phyloP scores from a whole-genome alignment of 2,329 filamentous ascomycete species.

The Xylariaceae sp. region DNA sequence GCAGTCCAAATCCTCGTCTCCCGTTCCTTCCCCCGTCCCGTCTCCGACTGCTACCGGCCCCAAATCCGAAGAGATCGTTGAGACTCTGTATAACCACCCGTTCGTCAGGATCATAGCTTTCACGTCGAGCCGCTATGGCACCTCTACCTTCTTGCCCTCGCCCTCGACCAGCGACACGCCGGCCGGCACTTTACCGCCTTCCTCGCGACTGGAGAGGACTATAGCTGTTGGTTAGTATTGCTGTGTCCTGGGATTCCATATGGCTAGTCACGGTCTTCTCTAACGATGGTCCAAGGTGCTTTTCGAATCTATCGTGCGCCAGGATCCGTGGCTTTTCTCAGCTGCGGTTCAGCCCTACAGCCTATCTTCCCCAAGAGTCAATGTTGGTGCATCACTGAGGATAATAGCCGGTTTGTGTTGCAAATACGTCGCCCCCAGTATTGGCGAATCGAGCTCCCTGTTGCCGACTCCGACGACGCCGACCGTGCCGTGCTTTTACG shows the following conservation, averaged over 20 bases:
- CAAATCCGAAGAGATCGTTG: constrained; percentile 41
- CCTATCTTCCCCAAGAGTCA: constrained; percentile 86
- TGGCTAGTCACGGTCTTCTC: background rate
- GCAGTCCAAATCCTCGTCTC: constrained; percentile 15
- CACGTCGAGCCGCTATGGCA: constrained; percentile 29
- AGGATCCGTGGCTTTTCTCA: constrained; percentile 81
- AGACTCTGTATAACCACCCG: constrained; percentile 70
- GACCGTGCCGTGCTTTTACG: constrained; percentile 62
- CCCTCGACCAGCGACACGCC: constrained; percentile 30
- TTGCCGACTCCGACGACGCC: constrained; percentile 57
- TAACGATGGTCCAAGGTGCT: constrained; percentile 46
- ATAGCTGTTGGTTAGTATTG: constrained; percentile 64
- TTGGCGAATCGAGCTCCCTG: constrained; percentile 83
- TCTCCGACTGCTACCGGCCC: constrained; percentile 8
- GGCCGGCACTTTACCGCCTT: constrained; percentile 29
- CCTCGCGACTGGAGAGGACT: constrained; percentile 42
- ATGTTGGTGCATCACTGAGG: constrained; percentile 87
- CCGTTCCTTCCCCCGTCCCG: background rate
- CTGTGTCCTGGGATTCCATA: background rate
- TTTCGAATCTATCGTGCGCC: constrained; percentile 82
- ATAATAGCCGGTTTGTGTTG: constrained; percentile 75
- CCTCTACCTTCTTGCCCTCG: constrained; percentile 26
- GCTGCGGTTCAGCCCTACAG: constrained; percentile 76
- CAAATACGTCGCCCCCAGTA: constrained; percentile 79
- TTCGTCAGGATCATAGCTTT: constrained; percentile 63